A percentile compares a stretch with the other conserved stretches of the same genome.
These are phyloP conservation scores for Hypomyces rosellus DNA, from an alignment of 2,329 filamentous ascomycete species.

Conservation along the genomic window DNA sequence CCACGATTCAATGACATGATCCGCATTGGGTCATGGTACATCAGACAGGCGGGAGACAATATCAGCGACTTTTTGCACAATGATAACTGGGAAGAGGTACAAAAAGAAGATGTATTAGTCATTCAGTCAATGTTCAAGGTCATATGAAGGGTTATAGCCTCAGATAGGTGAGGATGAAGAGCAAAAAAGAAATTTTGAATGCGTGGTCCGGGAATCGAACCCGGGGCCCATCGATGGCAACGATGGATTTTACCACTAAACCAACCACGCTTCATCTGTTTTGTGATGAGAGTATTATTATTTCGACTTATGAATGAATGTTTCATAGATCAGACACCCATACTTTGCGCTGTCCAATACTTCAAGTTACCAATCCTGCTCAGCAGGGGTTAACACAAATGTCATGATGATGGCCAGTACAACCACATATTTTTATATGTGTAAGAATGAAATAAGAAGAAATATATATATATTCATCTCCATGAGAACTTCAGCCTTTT, in stretches of 20 bases:
- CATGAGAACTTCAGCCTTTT: too few relatives aligned
- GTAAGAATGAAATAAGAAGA: too few relatives aligned
- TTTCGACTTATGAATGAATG: too few relatives aligned
- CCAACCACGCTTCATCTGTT: slow-evolving; percentile 14
- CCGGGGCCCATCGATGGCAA: slow-evolving; percentile 18
- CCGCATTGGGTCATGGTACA: slow-evolving; percentile 13
- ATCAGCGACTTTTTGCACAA: slow-evolving; percentile 9
- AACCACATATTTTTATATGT: too few relatives aligned
- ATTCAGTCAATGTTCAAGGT: slow-evolving; percentile 7
- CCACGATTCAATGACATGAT: slow-evolving; percentile 9
- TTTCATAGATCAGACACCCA: too few relatives aligned
- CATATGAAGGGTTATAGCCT: not conserved
- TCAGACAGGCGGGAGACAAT: slow-evolving; percentile 14
- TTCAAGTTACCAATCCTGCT: too few relatives aligned
- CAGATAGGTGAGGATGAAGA: not conserved
- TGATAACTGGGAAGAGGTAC: slow-evolving; percentile 13
- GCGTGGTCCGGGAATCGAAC: slow-evolving; percentile 20
- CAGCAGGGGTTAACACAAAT: too few relatives aligned
- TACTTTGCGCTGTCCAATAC: too few relatives aligned
- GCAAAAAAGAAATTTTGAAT: slow-evolving; percentile 5
- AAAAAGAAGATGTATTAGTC: slow-evolving; percentile 6
- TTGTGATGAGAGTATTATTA: not conserved
- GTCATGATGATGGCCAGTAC: too few relatives aligned
- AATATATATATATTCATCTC: too few relatives aligned
- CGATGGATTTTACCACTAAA: slow-evolving; percentile 20